Evolutionary conservation across 768 basidiomycete genomes (phyloP), one percentile per base, ranked within the genome.

Genomic region (Saitozyma sp.): DNA sequence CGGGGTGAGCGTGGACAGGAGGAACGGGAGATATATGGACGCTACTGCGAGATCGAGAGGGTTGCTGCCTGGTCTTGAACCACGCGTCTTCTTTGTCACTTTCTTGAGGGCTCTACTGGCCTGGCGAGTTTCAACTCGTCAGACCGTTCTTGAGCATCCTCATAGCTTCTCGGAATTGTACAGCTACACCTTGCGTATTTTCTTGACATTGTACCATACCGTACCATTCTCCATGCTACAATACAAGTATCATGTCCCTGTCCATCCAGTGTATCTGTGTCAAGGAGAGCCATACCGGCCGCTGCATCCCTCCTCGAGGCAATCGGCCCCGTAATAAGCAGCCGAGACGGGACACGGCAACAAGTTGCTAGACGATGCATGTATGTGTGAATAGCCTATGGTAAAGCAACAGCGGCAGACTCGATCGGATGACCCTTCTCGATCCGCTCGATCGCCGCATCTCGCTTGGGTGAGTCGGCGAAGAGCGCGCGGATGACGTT

Each of bases 401-500:
- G 29, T 29, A 29, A 29, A 29, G 29, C 29, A 2, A 29, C 29
- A 29, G 29, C 29, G 29, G 29, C 29, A 29, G 29, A 29, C 5
- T 29, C 29, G 29, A 29, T 29, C 29, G 45, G 11, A 46, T 46
- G 45, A 17, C 67, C 70, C 48, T 54, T 43, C 56, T 75, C 74
- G 54, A 75, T 68, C 66, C 56, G 59, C 56, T 87, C 86, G 70
- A 96, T 88, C 5, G 89, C 90, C 67, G 84, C 87, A 57, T 90
- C 85, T 80, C 94, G 85, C 76, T 92, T 80, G 43, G 85, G 83
- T 9, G 89, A 91, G 77, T 95, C 92, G 29, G 91, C 88, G 76
- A 97, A 97, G 52, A 97, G 82, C 0, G 92, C 92, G 48, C 84
- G 83, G 37, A 96, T 85, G n/a, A 97, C 84, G 66, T 84, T 83